Evolutionary conservation across 1,284 basidiomycete genomes (phyloP), one percentile per base, ranked within the genome.

Genomic region (Cryptococcus amylolentus): DNA sequence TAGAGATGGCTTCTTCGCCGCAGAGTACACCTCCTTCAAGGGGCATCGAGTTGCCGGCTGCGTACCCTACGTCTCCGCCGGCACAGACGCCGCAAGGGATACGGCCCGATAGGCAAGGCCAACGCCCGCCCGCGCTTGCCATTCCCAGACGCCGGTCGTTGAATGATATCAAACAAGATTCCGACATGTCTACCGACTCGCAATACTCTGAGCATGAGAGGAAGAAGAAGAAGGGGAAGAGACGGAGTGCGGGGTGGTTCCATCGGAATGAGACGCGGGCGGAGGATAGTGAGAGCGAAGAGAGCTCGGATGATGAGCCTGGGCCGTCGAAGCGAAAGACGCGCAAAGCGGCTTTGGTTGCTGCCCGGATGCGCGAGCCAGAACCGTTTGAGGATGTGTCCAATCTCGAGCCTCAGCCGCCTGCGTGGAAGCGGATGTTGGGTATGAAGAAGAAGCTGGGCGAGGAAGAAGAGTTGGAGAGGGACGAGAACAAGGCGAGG

Each of bases 401-500:
- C 7, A 23, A 23, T 14, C 27, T 44, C n/a, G 31, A 52, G 20
- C 20, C 39, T 37, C 37, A 27, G 10, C 39, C 37, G 14, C 39
- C 26, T 54, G 49, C 57, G 49, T 51, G 51, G 56, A 23, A 53
- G 47, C 23, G 39, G 12, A 52, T 52, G 3, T 52, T 70, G 42
- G 67, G 68, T 12, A 37, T 68, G 27, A 67, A 60, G 49, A 50
- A 44, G 38, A 45, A 52, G 16, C 14, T 64, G 40, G 63, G 66
- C 20, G 65, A 66, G 46, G 42, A 61, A 44, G 61, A 55, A 20
- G 66, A 68, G 40, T 51, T 53, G 14, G 67, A 61, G 28, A 54
- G 64, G 31, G 68, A 71, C 52, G 74, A 75, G 58, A 73, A 72
- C 46, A 65, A 65, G 49, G 74, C 72, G 35, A 65, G 74, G 53